These are phyloP conservation scores for Fomitopsis pinicola DNA, from an alignment of 1,284 basidiomycete species.

Conservation along the genomic window DNA sequence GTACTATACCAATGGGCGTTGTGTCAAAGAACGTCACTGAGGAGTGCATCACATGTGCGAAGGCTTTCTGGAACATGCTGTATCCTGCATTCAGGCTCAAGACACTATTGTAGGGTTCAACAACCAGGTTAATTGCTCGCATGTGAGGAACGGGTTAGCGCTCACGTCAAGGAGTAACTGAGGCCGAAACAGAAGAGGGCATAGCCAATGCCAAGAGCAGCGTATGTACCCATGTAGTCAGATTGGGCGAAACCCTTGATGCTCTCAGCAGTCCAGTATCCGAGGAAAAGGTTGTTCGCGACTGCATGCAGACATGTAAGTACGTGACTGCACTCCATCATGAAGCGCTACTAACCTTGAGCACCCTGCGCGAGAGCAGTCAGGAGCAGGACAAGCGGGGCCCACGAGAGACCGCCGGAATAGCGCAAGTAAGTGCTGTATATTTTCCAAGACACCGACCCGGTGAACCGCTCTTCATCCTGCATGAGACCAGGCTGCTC, in stretches of 20 bases:
- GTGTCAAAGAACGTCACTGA: slow-evolving; percentile 81
- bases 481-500: slow-evolving; percentile 28
- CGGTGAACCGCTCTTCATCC: slow-evolving; percentile 32
- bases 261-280: slow-evolving; percentile 35
- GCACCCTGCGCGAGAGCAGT: slow-evolving; percentile 25
- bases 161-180: slow-evolving; percentile 50
- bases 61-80: slow-evolving; percentile 55
- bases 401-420: slow-evolving; percentile 44
- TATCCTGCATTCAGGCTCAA: slow-evolving; percentile 55
- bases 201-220: slow-evolving; percentile 52
- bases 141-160: not conserved
- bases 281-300: slow-evolving; percentile 36
- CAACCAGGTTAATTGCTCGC: not conserved
- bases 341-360: slow-evolving; percentile 17
- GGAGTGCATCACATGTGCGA: slow-evolving; percentile 56
- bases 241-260: slow-evolving; percentile 47
- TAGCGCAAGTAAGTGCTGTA: slow-evolving; percentile 37
- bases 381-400: slow-evolving; percentile 32
- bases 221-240: slow-evolving; percentile 71
- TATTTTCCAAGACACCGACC: slow-evolving; percentile 27
- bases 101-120: slow-evolving; percentile 35
- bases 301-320: slow-evolving; percentile 18
- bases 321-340: not conserved
- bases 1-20: slow-evolving; percentile 64
- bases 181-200: slow-evolving; percentile 54